These are phyloP conservation scores for Gossypium mustelinum DNA, from an alignment of 345 rosid species.

Conservation along the genomic window DNA sequence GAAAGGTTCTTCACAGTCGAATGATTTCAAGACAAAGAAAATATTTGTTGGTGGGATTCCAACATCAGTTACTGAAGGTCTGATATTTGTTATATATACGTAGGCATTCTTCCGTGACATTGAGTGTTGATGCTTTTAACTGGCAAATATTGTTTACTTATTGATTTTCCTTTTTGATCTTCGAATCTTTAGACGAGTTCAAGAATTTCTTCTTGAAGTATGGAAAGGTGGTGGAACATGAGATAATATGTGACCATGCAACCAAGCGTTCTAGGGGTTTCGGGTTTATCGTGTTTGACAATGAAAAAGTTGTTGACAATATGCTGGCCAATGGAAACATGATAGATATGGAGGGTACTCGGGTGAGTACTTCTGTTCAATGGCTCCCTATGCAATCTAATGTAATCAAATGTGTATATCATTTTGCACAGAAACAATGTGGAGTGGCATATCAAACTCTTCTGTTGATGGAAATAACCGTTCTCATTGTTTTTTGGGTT, in stretches of 20 bases:
- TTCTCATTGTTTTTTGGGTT: neutral
- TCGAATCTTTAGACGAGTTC: conserved; percentile 58
- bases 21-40: conserved; percentile 81
- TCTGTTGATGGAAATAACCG: neutral
- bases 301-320: conserved; percentile 79
- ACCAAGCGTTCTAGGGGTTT: conserved; percentile 82
- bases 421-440: neutral
- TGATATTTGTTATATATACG: neutral
- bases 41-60: conserved; percentile 96
- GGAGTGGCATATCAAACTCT: neutral
- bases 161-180: conserved; percentile 1
- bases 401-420: neutral
- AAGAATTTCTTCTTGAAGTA: conserved; percentile 70
- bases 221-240: conserved; percentile 75
- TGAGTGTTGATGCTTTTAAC: neutral
- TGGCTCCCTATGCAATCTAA: neutral
- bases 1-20: conserved; percentile 63
- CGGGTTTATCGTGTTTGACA: conserved; percentile 87
- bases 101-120: neutral
- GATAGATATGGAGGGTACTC: conserved; percentile 73
- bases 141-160: neutral
- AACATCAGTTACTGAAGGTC: conserved; percentile 70
- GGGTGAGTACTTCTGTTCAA: conserved; percentile 10
- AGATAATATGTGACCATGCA: conserved; percentile 87
- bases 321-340: conserved; percentile 76